Base-by-base conservation (phyloP, 441 rosid species). In the Bocquillonia castaneifolia region DNA sequence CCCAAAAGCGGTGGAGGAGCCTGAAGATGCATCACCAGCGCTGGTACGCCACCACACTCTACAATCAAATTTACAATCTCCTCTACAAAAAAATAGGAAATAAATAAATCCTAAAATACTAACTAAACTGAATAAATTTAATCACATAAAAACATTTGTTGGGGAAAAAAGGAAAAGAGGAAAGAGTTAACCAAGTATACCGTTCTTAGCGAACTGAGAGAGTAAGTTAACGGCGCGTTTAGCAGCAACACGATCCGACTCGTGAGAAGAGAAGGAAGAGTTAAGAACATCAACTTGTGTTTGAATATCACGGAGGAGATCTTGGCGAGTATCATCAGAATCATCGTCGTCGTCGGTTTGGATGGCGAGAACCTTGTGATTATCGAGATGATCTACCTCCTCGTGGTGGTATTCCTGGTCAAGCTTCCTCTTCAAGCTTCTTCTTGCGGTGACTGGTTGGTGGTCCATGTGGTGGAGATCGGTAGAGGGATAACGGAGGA, bases 131-230 rank as follows among this genome's bases (percentile, higher is more conserved):
- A 37, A 47, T 1, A 22, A 40, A 40, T 40, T 23, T 17, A 39
- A 51, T 31, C 25, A 12, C 20, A 22, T 10, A 20, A 59, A n/a
- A 40, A 31, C 0, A 6, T 0, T 6, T 6, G 2, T 39, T 14
- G 2, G 0, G 44, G n/a, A 0, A 3, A 44, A 17, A 37, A 1
- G 26, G 25, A 70, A 32, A 55, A 55, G 2, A 26, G 0, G n/a
- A n/a, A n/a, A n/a, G n/a, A n/a, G n/a, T n/a, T n/a, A n/a, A n/a
- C n/a, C n/a, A n/a, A 28, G 31, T 5, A 36, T 67, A 91, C 99
- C 99, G 79, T 90, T 85, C 77, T 91, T 94, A 47, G 99, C 97
- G 44, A 89, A 90, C 82, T 94, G 93, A 52, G 91, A 86, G 40
- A 94, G 87, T 71, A 88, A 86, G 70, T 86, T 87, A 66, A 89